These are phyloP conservation scores for Kodamaea laetipori DNA, from an alignment of 805 yeast genomes.

Conservation along the genomic window DNA sequence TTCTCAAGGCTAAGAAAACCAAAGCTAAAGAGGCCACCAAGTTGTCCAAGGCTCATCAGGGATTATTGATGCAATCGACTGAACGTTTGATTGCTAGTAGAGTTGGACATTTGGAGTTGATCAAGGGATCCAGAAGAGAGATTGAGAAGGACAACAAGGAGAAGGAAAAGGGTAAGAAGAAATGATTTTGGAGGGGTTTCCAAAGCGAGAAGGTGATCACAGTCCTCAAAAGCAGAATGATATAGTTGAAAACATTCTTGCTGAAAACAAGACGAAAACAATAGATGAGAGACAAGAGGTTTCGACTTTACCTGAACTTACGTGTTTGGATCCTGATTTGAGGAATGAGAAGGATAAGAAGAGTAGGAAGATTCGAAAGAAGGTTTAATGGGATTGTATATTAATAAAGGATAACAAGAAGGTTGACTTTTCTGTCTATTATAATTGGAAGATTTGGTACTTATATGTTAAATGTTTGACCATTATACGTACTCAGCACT, in stretches of 20 bases:
- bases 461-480: too few relatives aligned
- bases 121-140: slow-evolving; percentile 88
- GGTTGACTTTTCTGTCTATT: too few relatives aligned
- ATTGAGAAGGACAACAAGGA: slow-evolving; percentile 62
- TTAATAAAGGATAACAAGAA: background rate
- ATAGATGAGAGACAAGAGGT: slow-evolving; percentile 2
- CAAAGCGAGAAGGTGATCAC: background rate
- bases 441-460: too few relatives aligned
- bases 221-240: background rate
- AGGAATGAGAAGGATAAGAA: slow-evolving; percentile 13
- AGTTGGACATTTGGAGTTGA: slow-evolving; percentile 90
- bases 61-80: slow-evolving; percentile 60
- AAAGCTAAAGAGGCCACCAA: slow-evolving; percentile 49
- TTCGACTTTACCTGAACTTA: slow-evolving; percentile 22
- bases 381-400: background rate
- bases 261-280: slow-evolving; percentile 8
- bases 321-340: slow-evolving; percentile 28
- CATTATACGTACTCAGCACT: too few relatives aligned
- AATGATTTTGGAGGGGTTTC: slow-evolving; percentile 9
- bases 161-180: slow-evolving; percentile 23
- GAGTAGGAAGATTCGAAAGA: slow-evolving; percentile 5
- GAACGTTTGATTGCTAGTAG: slow-evolving; percentile 85
- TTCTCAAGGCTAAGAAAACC: slow-evolving; percentile 66
- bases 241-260: background rate
- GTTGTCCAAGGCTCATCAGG: slow-evolving; percentile 57